These are phyloP conservation scores for Melampsora americana DNA, from an alignment of 1,284 basidiomycete genomes.

Conservation along the genomic window DNA sequence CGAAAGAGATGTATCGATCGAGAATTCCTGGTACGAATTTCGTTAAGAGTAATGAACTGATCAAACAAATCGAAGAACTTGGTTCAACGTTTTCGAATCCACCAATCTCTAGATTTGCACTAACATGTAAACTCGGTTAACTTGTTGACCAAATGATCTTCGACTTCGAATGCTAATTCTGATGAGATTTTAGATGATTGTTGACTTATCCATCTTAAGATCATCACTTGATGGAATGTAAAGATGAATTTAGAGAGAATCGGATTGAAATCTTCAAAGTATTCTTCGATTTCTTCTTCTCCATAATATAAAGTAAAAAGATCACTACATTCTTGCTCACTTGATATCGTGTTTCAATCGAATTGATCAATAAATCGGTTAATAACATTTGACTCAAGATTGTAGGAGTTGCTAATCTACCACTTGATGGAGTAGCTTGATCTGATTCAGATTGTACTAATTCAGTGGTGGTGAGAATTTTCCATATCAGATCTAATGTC, in stretches of 20 bases:
- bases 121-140: constrained; percentile 28
- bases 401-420: constrained; percentile 46
- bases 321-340: constrained; percentile 54
- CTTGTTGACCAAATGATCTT: constrained; percentile 40
- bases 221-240: constrained; percentile 53
- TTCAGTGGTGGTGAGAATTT: constrained; percentile 33
- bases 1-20: background rate
- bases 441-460: constrained; percentile 20
- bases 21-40: constrained; percentile 30
- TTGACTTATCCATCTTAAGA: constrained; percentile 53
- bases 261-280: constrained; percentile 6
- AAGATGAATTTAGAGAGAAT: constrained; percentile 47
- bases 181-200: constrained; percentile 47
- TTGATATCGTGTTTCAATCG: constrained; percentile 52
- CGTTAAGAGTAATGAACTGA: constrained; percentile 31
- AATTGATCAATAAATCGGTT: constrained; percentile 49
- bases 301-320: constrained; percentile 53
- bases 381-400: constrained; percentile 54
- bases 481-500: constrained; percentile 25
- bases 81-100: constrained; percentile 26
- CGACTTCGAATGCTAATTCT: constrained; percentile 29
- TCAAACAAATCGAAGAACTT: constrained; percentile 7
- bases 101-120: background rate
- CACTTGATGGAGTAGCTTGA: background rate
- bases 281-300: constrained; percentile 15